These are phyloP conservation scores for Penicillium brasilianum DNA, from an alignment of 2,329 filamentous ascomycete species.

Conservation along the genomic window DNA sequence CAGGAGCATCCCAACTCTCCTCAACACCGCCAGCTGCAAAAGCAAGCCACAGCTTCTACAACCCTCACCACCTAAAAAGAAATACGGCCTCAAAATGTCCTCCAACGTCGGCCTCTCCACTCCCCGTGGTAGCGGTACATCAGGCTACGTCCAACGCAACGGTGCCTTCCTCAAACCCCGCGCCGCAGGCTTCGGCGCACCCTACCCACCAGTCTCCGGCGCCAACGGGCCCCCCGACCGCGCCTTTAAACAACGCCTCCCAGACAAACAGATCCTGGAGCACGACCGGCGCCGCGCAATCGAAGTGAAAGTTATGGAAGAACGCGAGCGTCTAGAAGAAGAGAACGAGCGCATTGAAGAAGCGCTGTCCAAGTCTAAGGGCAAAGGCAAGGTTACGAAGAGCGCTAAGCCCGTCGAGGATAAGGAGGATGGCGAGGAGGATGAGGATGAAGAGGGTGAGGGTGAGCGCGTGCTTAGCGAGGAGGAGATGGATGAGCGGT, in stretches of 20 bases:
- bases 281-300: conserved; percentile 91
- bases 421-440: conserved; percentile 19
- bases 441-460: conserved; percentile 25
- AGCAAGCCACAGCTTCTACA: background rate
- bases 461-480: conserved; percentile 62
- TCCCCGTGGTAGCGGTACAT: conserved; percentile 92
- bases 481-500: conserved; percentile 84
- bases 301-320: conserved; percentile 90
- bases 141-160: conserved; percentile 97
- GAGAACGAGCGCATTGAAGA: conserved; percentile 69
- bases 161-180: conserved; percentile 84
- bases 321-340: conserved; percentile 90
- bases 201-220: conserved; percentile 63
- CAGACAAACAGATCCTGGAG: conserved; percentile 90
- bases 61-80: no score
- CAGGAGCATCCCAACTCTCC: background rate
- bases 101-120: conserved; percentile 96
- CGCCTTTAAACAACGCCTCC: conserved; percentile 76
- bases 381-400: conserved; percentile 81
- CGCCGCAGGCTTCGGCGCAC: conserved; percentile 69
- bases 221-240: conserved; percentile 55
- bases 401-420: conserved; percentile 28
- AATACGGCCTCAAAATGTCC: conserved; percentile 79
- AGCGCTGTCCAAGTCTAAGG: conserved; percentile 81
- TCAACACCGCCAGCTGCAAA: background rate